Evolutionary conservation across 2,329 filamentous ascomycete species (phyloP).

Genomic region (Herpotrichia juniperi): DNA sequence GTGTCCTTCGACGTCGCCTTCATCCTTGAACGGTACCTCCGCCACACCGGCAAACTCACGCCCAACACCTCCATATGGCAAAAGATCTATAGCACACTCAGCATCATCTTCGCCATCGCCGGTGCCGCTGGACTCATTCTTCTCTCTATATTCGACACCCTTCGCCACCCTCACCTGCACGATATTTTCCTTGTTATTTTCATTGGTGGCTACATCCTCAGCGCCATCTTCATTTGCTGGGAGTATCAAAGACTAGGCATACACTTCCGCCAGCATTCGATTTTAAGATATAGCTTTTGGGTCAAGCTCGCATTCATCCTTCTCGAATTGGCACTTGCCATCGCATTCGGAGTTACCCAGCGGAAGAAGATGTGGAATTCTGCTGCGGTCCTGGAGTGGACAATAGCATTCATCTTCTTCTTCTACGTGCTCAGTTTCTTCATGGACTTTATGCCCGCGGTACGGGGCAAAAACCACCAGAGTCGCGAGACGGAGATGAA

Average conservation of each 20-base stretch:
- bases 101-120: slow-evolving; percentile 71
- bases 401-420: slow-evolving; percentile 82
- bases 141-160: slow-evolving; percentile 84
- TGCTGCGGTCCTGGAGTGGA: slow-evolving; percentile 80
- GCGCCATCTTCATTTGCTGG: slow-evolving; percentile 85
- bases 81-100: slow-evolving; percentile 66
- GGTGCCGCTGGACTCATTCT: slow-evolving; percentile 83
- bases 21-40: slow-evolving; percentile 80
- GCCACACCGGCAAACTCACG: slow-evolving; percentile 78
- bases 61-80: slow-evolving; percentile 71
- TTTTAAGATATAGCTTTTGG: slow-evolving; percentile 82
- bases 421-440: slow-evolving; percentile 88
- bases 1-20: slow-evolving; percentile 84
- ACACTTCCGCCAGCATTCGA: slow-evolving; percentile 74
- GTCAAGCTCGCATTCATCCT: slow-evolving; percentile 86
- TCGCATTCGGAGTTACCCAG: slow-evolving; percentile 71
- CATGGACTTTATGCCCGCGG: slow-evolving; percentile 83
- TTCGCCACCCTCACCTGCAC: slow-evolving; percentile 70
- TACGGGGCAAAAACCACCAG: slow-evolving; percentile 62
- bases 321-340: slow-evolving; percentile 73
- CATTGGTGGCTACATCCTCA: slow-evolving; percentile 82
- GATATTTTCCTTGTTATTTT: slow-evolving; percentile 81
- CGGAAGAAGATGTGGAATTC: slow-evolving; percentile 61
- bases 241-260: slow-evolving; percentile 88
- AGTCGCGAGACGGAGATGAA: slow-evolving; percentile 44